Evolutionary conservation across 78 protist genomes (phyloP).

Genomic region (Dictyostelium intermedium): DNA sequence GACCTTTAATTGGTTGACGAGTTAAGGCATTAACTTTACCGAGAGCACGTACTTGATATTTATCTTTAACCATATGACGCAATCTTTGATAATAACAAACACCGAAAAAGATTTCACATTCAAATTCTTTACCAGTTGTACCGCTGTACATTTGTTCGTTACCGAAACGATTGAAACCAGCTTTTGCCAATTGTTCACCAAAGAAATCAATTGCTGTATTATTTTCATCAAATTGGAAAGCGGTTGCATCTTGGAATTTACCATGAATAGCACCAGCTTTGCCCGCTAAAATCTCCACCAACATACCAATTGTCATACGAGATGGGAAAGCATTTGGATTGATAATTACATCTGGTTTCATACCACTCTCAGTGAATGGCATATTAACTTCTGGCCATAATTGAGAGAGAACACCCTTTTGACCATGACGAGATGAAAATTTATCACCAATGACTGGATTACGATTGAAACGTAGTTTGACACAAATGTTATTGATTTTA

Average conservation of each 20-base stretch:
- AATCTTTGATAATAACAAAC: slow-evolving; percentile 98
- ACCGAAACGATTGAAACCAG: slow-evolving; percentile 97
- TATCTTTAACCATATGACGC: slow-evolving; percentile 99
- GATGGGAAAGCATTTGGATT: slow-evolving; percentile 99
- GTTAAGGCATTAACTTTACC: slow-evolving; percentile 95
- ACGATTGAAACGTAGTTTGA: slow-evolving; percentile 71
- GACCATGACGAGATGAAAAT: slow-evolving; percentile 98
- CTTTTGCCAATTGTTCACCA: slow-evolving; percentile 93
- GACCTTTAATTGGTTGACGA: slow-evolving; percentile 98
- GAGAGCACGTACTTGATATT: slow-evolving; percentile 97
- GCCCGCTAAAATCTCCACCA: slow-evolving; percentile 97
- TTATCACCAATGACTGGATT: slow-evolving; percentile 98
- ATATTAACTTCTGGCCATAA: slow-evolving; percentile 94
- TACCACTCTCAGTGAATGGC: slow-evolving; percentile 99
- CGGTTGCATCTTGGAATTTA: slow-evolving; percentile 93
- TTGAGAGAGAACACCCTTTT: slow-evolving; percentile 85
- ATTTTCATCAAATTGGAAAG: slow-evolving; percentile 91
- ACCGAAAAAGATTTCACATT: slow-evolving; percentile 96
- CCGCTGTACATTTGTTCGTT: slow-evolving; percentile 94
- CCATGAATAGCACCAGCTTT: slow-evolving; percentile 95
- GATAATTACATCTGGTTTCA: slow-evolving; percentile 98
- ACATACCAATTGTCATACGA: slow-evolving; percentile 99
- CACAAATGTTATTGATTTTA: slow-evolving; percentile 3
- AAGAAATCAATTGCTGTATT: slow-evolving; percentile 91
- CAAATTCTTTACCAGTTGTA: slow-evolving; percentile 90